Evolutionary conservation across 1,284 basidiomycete genomes (phyloP), one percentile per base, ranked within the genome.

Genomic region (Microbotryum violaceum): DNA sequence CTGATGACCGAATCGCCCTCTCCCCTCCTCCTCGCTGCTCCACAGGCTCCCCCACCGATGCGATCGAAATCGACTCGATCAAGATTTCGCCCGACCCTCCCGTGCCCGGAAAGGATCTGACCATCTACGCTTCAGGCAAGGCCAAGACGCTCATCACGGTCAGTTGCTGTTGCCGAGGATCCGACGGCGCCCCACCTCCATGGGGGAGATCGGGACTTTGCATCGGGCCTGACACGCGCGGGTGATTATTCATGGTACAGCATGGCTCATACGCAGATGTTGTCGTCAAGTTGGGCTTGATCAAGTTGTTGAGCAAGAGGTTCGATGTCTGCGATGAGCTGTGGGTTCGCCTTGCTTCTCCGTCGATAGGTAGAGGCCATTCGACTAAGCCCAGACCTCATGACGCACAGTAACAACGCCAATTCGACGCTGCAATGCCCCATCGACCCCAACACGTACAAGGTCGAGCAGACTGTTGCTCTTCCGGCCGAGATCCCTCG

Each of bases 291-390:
- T 80, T 96, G 47, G 92, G 92, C 33, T 77, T 88, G 20, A 84
- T 96, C 75, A 92, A 90, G 79, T 74, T 96, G 12, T 76, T 96
- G 23, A 77, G 81, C 53, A 93, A 89, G 78, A 75, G 73, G 21
- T 92, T 96, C 70, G 89, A 96, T 70, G 76, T 94, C 54, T 96
- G 92, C 74, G 82, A 92, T 63, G 91, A 96, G 77, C 90, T 91
- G 90, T 93, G 78, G 74, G 90, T 84, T 6, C 18, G 18, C 10
- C 21, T 21, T 37, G 5, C 23, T 25, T 6, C 49, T 21, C 27
- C 20, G 21, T 9, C n/a, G 18, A 20, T 4, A 6, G 57, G 5
- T 27, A 45, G 37, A 52, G 2, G 16, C 5, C 12, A 21, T 45
- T 44, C 23, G 46, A 4, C 31, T 56, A 44, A 10, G 14, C 20